Percentiles rank a stretch among this genome's conserved stretches.
Evolutionary conservation across 495 filamentous ascomycete genomes (phyloP).

Genomic region (Aspergillus coremiiformis): DNA sequence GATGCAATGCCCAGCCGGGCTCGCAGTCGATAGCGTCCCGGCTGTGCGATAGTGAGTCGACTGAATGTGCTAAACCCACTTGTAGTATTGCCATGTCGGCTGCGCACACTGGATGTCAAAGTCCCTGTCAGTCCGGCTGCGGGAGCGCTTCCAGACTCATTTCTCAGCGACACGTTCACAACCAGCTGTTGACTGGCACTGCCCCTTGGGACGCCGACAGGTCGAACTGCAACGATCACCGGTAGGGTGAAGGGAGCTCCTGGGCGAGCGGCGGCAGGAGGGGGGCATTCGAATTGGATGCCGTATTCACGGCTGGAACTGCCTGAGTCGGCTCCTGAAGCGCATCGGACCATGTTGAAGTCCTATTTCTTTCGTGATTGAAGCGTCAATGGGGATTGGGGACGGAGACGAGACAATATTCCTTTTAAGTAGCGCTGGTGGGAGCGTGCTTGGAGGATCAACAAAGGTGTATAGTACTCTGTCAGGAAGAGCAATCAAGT

Average conservation of each 20-base stretch:
- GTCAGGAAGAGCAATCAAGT: not conserved
- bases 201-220: slow-evolving; percentile 23
- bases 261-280: slow-evolving; percentile 24
- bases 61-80: slow-evolving; percentile 34
- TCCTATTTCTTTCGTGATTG: not conserved
- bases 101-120: slow-evolving; percentile 33
- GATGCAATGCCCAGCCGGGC: slow-evolving; percentile 33
- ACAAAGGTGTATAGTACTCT: not conserved
- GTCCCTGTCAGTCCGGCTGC: slow-evolving; percentile 22
- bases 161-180: slow-evolving; percentile 24
- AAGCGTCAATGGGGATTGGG: not conserved
- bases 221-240: slow-evolving; percentile 29
- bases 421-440: not conserved
- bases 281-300: slow-evolving; percentile 29
- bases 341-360: slow-evolving; percentile 20
- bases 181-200: slow-evolving; percentile 27
- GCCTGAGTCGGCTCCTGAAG: slow-evolving; percentile 2
- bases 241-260: slow-evolving; percentile 29
- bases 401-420: not conserved
- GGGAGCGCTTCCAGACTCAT: slow-evolving; percentile 24
- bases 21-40: slow-evolving; percentile 31
- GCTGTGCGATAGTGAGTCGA: slow-evolving; percentile 24
- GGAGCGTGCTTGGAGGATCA: not conserved
- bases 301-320: slow-evolving; percentile 28
- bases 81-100: slow-evolving; percentile 25